A percentile compares a stretch with the other conserved stretches of the same genome.
These are phyloP conservation scores for Epichloe sibirici DNA, from an alignment of 2,329 filamentous ascomycete species.

Conservation along the genomic window DNA sequence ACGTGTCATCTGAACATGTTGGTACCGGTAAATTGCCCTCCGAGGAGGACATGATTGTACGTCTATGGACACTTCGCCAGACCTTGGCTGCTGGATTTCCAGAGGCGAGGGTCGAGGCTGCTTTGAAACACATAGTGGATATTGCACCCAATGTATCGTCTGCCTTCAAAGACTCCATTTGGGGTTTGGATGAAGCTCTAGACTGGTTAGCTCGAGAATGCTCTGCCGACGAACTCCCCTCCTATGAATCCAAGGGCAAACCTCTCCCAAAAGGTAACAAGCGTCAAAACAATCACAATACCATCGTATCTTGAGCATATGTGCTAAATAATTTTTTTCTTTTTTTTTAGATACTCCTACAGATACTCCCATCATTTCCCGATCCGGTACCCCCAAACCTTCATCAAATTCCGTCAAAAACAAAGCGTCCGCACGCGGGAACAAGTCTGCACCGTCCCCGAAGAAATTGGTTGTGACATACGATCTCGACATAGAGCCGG, in stretches of 20 bases:
- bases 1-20: conserved; percentile 31
- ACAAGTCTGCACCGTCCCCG: conserved; percentile 9
- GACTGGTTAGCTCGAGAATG: conserved; percentile 84
- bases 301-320: not conserved
- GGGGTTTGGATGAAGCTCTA: conserved; percentile 77
- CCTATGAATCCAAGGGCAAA: conserved; percentile 44
- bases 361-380: conserved; percentile 38
- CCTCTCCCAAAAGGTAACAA: conserved; percentile 25
- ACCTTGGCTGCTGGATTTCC: conserved; percentile 61
- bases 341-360: conserved; percentile 30
- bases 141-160: conserved; percentile 50
- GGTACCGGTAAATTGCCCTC: conserved; percentile 40
- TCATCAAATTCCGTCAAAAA: conserved; percentile 14
- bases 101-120: conserved; percentile 47
- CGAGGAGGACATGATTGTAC: conserved; percentile 68
- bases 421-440: conserved; percentile 20
- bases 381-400: conserved; percentile 35
- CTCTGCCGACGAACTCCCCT: conserved; percentile 53
- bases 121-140: conserved; percentile 53
- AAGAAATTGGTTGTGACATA: conserved; percentile 38
- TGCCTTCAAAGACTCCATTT: conserved; percentile 53
- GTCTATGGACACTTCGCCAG: conserved; percentile 74
- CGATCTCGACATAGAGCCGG: conserved; percentile 62
- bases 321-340: conserved; percentile 5
- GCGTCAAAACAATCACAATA: not conserved